phyloP scores from a whole-genome alignment of 2,329 filamentous ascomycete genomes.

The Ophiostoma fasciatum region DNA sequence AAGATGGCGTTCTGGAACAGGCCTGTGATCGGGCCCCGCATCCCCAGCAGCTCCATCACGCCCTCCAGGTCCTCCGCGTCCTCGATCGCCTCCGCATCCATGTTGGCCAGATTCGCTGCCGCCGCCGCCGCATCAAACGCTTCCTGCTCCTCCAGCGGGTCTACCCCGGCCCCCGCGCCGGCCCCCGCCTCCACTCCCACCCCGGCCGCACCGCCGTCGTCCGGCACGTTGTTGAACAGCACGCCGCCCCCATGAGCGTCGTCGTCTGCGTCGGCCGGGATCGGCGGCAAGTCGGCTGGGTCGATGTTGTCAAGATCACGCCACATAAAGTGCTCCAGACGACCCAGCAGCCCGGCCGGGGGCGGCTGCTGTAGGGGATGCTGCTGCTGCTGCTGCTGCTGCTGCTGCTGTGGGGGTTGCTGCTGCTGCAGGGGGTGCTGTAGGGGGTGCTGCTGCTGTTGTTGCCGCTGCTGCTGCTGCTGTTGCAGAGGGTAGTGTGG shows the following conservation, averaged over 20 bases:
- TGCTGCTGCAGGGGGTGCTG: background rate
- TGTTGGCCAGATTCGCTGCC: slow-evolving; percentile 47
- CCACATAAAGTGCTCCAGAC: slow-evolving; percentile 47
- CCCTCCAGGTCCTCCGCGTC: slow-evolving; percentile 93
- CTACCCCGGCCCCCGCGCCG: too few relatives aligned
- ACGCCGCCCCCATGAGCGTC: slow-evolving; percentile 7
- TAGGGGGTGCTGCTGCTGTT: too few relatives aligned
- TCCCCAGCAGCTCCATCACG: slow-evolving; percentile 87
- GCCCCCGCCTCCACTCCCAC: slow-evolving; percentile 7
- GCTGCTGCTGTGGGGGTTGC: background rate
- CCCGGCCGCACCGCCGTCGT: slow-evolving; percentile 10
- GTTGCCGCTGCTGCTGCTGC: too few relatives aligned
- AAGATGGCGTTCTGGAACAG: slow-evolving; percentile 93
- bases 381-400: too few relatives aligned
- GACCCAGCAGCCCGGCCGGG: slow-evolving; percentile 24
- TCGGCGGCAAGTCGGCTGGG: slow-evolving; percentile 31
- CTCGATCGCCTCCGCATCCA: slow-evolving; percentile 63
- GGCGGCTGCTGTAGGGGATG: slow-evolving; percentile 12
- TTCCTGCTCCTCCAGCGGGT: slow-evolving; percentile 31
- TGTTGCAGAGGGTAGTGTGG: too few relatives aligned
- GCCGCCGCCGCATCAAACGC: slow-evolving; percentile 49
- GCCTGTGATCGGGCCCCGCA: slow-evolving; percentile 82
- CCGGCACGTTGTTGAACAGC: background rate
- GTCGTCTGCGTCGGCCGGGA: slow-evolving; percentile 23
- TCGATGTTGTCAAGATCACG: slow-evolving; percentile 38